Evolutionary conservation across 805 yeast genomes (phyloP).

Genomic region (Zygosaccharomyces rouxii): DNA sequence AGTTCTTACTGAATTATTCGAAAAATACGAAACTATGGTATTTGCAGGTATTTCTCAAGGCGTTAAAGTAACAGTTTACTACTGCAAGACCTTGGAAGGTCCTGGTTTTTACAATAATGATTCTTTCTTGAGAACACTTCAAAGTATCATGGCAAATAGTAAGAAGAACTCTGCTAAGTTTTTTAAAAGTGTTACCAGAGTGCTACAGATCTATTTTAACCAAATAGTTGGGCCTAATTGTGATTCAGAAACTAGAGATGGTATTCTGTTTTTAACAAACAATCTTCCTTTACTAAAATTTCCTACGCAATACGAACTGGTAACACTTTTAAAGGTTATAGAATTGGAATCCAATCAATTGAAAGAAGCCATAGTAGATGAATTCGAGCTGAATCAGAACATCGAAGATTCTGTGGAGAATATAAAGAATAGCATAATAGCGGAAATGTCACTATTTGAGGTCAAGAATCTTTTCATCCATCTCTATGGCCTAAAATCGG

Average conservation of each 20-base stretch:
- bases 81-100: conserved; percentile 22
- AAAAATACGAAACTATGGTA: conserved; percentile 66
- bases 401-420: background rate
- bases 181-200: conserved; percentile 14
- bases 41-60: conserved; percentile 66
- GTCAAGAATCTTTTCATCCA: conserved; percentile 13
- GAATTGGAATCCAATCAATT: conserved; percentile 26
- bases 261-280: conserved; percentile 20
- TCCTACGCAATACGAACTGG: conserved; percentile 22
- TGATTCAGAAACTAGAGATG: conserved; percentile 11
- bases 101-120: conserved; percentile 12
- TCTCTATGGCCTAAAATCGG: conserved; percentile 18
- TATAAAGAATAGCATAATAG: conserved; percentile 10
- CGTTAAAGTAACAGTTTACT: conserved; percentile 48
- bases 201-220: conserved; percentile 13
- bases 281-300: conserved; percentile 23
- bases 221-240: conserved; percentile 10
- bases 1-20: conserved; percentile 53
- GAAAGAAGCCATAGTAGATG: conserved; percentile 23
- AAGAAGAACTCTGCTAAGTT: conserved; percentile 22
- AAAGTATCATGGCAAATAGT: conserved; percentile 15
- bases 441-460: conserved; percentile 15
- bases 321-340: conserved; percentile 16
- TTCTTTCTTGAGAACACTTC: conserved; percentile 16
- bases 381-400: background rate